phyloP scores from a whole-genome alignment of 1,284 basidiomycete genomes.

The Coniferiporia weirii region DNA sequence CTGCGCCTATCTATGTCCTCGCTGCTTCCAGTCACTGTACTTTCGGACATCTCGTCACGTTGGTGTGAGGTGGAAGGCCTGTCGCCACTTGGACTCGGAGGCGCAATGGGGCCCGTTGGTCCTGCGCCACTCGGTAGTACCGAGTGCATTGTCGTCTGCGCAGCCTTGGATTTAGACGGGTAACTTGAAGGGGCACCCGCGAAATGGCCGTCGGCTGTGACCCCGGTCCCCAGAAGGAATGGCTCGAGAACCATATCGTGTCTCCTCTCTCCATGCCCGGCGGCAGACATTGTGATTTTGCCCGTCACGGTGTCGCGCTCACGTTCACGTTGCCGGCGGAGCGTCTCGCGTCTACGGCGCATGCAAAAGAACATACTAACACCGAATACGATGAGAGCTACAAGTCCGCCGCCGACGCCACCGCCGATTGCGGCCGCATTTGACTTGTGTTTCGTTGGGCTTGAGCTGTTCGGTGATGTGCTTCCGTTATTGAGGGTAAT shows the following conservation, averaged over 20 bases:
- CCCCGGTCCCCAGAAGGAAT: background rate
- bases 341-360: conserved; percentile 5
- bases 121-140: no score
- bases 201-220: no score
- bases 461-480: conserved; percentile 1
- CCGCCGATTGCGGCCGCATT: conserved; percentile 16
- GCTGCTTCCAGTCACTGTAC: no score
- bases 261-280: background rate
- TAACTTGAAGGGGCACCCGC: no score
- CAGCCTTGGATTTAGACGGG: no score
- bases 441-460: background rate
- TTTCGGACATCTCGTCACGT: no score
- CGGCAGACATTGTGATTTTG: no score
- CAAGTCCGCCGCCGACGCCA: conserved; percentile 12
- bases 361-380: conserved; percentile 5
- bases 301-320: background rate
- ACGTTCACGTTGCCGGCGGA: conserved; percentile 1
- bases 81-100: no score
- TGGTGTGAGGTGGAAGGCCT: no score
- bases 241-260: conserved; percentile 3
- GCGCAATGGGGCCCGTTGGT: no score
- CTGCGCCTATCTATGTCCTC: no score
- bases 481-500: conserved; percentile 7
- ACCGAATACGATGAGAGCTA: background rate
- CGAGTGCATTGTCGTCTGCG: no score